Evolutionary conservation across 129 eudicot genomes (phyloP), one percentile per base, ranked within the genome.

Genomic region (Arctium lappa): DNA sequence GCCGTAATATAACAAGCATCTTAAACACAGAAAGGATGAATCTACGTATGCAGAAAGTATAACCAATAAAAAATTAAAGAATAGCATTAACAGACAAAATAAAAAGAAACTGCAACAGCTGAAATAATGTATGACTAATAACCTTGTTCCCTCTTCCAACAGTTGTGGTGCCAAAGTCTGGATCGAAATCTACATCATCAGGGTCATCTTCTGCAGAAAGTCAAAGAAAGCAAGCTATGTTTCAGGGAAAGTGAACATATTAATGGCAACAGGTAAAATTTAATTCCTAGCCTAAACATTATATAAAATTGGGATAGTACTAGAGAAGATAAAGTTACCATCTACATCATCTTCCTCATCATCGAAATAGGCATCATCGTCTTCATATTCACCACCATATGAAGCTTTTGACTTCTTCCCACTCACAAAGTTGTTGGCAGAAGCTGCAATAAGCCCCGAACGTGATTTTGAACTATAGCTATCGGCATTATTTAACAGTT

Each of bases 111-210:
- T 53, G 70, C 37, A 74, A 31, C 18, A 3, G 82, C 69, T 73
- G 78, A 34, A 76, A 60, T 11, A 71, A 78, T 65, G 70, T 75
- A 77, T 16, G 75, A 46, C 63, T 71, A 46, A 80, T 36, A 78
- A 91, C 93, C 93, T 95, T 89, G 27, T 79, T 83, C 81, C 89
- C 87, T 78, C 82, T 82, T 69, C 83, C 89, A 36, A 88, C 89
- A 73, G 86, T 88, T 79, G 90, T 38, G 63, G 90, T 76, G 69
- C 86, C 88, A 46, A 60, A 81, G 81, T 91, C 91, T 27, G 99
- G 99, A 76, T 96, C 93, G 78, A 95, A 95, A 87, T 95, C 99
- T n/a, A 89, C 97, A 86, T 95, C 99, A 84, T 91, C 99, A 4
- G 99, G 99, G 74, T 96, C 99, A 89, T 96, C 99, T 84, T 89